Evolutionary conservation across 441 rosid genomes (phyloP).

Genomic region (Adansonia gregorii): DNA sequence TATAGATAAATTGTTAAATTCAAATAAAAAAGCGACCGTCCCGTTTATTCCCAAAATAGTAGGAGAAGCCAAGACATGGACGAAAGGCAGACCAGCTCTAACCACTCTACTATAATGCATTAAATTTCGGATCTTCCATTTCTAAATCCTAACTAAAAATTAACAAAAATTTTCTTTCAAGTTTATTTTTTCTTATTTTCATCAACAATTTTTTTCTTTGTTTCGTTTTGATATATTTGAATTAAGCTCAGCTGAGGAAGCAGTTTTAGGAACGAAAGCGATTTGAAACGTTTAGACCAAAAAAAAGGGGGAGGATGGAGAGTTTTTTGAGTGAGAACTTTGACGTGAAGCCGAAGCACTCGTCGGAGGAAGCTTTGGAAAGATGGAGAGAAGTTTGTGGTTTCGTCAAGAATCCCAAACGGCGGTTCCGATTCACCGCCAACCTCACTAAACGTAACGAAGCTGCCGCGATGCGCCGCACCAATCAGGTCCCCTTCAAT

Average conservation of each 20-base stretch:
- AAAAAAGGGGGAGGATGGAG: slow-evolving; percentile 51
- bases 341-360: slow-evolving; percentile 57
- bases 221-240: slow-evolving; percentile 10
- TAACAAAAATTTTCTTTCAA: neutral
- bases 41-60: neutral
- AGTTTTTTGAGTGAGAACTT: slow-evolving; percentile 61
- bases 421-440: slow-evolving; percentile 73
- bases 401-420: slow-evolving; percentile 69
- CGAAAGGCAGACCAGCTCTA: slow-evolving; percentile 5
- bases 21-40: too few relatives aligned
- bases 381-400: slow-evolving; percentile 64
- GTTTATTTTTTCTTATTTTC: neutral
- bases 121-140: slow-evolving; percentile 20
- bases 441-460: slow-evolving; percentile 68
- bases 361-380: slow-evolving; percentile 54
- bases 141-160: neutral
- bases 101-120: slow-evolving; percentile 8
- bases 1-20: too few relatives aligned
- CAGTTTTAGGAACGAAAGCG: slow-evolving; percentile 1
- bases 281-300: neutral
- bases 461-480: slow-evolving; percentile 83
- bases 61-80: neutral
- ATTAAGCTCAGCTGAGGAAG: slow-evolving; percentile 17
- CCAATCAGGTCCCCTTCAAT: slow-evolving; percentile 58
- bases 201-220: neutral